Conservation (phyloP, 345 rosid species). For the Eucalyptus curtisii region DNA sequence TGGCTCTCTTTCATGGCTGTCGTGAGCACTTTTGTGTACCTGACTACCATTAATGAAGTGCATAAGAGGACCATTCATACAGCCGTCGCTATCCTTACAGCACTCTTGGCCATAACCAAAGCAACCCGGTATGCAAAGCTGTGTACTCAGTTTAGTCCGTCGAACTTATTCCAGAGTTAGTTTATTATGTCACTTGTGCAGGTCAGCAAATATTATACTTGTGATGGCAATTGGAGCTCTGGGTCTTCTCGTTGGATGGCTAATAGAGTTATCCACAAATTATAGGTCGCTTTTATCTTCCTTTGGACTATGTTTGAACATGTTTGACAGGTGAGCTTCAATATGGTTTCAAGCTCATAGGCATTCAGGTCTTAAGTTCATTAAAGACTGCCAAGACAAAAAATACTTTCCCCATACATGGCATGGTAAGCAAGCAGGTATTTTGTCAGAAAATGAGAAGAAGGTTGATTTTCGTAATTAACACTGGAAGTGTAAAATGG, state of each 20-base stretch:
- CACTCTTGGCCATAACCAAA: slow-evolving; percentile 80
- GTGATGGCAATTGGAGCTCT: slow-evolving; percentile 70
- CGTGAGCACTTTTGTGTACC: slow-evolving; percentile 75
- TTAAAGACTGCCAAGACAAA: background rate
- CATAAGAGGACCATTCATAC: slow-evolving; percentile 74
- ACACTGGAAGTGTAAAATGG: background rate
- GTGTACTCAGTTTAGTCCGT: slow-evolving; percentile 1
- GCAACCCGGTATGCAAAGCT: slow-evolving; percentile 68
- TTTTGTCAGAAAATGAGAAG: background rate
- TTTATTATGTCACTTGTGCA: slow-evolving; percentile 5
- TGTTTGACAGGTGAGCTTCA: slow-evolving; percentile 34
- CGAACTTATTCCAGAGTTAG: background rate
- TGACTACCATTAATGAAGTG: slow-evolving; percentile 60
- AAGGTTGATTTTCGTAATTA: background rate
- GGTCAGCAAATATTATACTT: slow-evolving; percentile 74
- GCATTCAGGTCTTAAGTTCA: background rate
- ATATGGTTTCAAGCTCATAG: background rate
- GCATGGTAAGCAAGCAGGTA: background rate
- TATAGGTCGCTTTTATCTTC: slow-evolving; percentile 43
- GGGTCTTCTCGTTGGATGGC: slow-evolving; percentile 71
- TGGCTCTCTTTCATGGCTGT: slow-evolving; percentile 99
- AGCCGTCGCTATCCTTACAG: slow-evolving; percentile 78
- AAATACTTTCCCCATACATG: background rate
- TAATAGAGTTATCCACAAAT: slow-evolving; percentile 60
- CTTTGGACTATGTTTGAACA: slow-evolving; percentile 22